Base-by-base conservation (phyloP, 345 rosid genomes). In the Eutrema yunnanense region DNA sequence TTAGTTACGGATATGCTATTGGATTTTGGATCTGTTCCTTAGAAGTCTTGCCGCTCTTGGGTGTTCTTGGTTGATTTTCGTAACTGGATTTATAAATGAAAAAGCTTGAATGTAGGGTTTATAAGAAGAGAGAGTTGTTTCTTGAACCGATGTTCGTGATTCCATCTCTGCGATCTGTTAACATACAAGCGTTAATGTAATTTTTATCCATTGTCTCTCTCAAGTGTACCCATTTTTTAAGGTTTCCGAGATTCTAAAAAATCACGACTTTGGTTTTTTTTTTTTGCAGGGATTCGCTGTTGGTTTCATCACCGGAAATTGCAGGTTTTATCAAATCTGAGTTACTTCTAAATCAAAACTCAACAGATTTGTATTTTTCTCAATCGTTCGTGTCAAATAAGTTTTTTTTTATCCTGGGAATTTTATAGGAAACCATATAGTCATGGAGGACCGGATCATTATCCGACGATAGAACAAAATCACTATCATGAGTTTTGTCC, bases 21-120 rank as follows among this genome's bases (percentile, higher is more conserved):
- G 22, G 22, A 22, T 22, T 22, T 22, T 16, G 22, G 22, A 22
- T 22, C 22, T 22, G 22, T 22, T 22, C 22, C 1, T 1, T 22
- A 22, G 22, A 22, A 22, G 22, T 22, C 22, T 22, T 22, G 22
- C 22, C 22, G 22, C 22, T 22, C 22, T 22, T 22, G 22, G 22
- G 22, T 22, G 22, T 22, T 22, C 22, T 22, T 22, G 22, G 22
- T 22, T 22, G 22, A 22, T 22, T 22, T 94, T 94, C 82, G 62
- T 88, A 79, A 91, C 90, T 47, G 97, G 98, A 65, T 94, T 90
- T 2, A 86, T 91, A n/a, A 97, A 94, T 78, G 98, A 97, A 48
- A 94, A 89, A 82, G 97, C 86, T 62, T 84, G 98, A 67, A 82
- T 94, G 27, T 94, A 97, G 98, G 91, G 95, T 9, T 82, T 87